Conservation (phyloP, 1,284 basidiomycete genomes). For the Leccinum subrobustum region DNA sequence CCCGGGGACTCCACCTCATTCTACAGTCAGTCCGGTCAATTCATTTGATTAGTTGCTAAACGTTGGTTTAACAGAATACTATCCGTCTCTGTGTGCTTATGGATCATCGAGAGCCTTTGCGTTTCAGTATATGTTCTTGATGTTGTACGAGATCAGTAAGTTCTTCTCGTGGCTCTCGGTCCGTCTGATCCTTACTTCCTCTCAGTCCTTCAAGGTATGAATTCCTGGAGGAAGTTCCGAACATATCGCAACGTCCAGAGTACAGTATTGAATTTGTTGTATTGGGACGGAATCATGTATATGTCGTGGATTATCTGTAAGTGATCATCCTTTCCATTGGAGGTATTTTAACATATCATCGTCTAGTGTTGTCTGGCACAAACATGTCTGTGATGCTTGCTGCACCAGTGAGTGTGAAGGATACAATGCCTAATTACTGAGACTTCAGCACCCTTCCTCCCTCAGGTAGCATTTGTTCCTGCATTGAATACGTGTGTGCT, state of each 20-base stretch:
- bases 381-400: neutral
- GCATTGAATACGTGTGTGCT: conserved; percentile 16
- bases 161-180: neutral
- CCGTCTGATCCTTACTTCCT: neutral
- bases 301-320: neutral
- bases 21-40: conserved; percentile 16
- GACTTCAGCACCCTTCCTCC: neutral
- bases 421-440: neutral
- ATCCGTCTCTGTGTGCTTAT: conserved; percentile 19
- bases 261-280: conserved; percentile 20
- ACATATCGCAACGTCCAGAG: conserved; percentile 22
- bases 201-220: conserved; percentile 29
- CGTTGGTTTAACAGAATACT: conserved; percentile 14
- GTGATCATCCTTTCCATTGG: neutral
- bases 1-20: neutral
- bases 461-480: conserved; percentile 21
- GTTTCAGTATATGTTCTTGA: conserved; percentile 21
- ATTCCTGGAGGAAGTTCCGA: conserved; percentile 26
- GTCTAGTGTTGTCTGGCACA: conserved; percentile 19
- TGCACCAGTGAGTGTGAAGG: neutral
- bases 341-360: neutral
- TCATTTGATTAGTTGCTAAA: neutral
- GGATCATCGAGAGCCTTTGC: conserved; percentile 17
- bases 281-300: neutral
- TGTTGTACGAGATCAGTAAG: conserved; percentile 28